Base-by-base conservation (phyloP, 2,329 filamentous ascomycete genomes). In the Diaporthe citrichinensis region DNA sequence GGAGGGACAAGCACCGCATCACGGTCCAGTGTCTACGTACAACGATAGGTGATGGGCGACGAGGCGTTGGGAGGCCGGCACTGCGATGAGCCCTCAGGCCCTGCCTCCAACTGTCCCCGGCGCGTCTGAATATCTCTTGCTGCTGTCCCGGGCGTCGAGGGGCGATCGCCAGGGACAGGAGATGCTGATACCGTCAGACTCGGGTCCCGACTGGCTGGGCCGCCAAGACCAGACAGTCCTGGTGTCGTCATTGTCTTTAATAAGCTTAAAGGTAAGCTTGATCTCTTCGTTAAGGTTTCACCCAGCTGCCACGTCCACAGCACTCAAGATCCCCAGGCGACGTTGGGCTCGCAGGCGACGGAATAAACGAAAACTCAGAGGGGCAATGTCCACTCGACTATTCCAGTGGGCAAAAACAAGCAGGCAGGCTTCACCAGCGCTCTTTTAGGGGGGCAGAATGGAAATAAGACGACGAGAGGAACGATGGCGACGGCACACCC, bases 11-110 rank as follows among this genome's bases (percentile, higher is more conserved):
- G 23, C 34, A 61, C 58, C 31, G 34, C 39, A 7, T 36, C 58
- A 28, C 6, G 58, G n/a, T 25, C 23, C 44, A 53, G 65, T 46
- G 51, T 69, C 49, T 41, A 68, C 62, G 14, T 69, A 69, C 65
- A 93, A 25, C 88, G 86, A 81, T 90, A 90, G 23, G 88, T 84
- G 73, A 93, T 86, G 71, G 79, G 77, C 10, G 79, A 80, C 36
- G 74, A 73, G 3, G 74, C 76, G 34, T 36, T 46, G 36, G 39
- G 46, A 31, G 36, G 20, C 55, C 34, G 36, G 36, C 58, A 28
- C 44, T n/a, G 71, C 31, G 44, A 36, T 28, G 71, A 23, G 10
- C n/a, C 57, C 41, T 61, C 41, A 6, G 39, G 20, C 39, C 10
- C n/a, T 34, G 57, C 31, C 14, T 49, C 55, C 14, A 12, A 4